Conservation (phyloP, 305 asterid species). For the Coffea humblotiana region DNA sequence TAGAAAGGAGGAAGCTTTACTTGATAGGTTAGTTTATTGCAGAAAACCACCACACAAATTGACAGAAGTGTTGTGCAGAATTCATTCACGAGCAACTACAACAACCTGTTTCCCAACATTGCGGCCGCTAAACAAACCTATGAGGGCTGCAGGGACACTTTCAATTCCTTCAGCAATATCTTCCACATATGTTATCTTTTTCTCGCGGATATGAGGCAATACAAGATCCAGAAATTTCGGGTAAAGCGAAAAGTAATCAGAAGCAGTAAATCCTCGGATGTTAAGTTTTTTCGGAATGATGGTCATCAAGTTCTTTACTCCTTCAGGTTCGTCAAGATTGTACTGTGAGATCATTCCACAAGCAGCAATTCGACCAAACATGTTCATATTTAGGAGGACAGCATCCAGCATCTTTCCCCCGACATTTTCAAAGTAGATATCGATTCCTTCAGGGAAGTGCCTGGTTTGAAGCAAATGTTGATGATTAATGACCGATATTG, state of each 20-base stretch:
- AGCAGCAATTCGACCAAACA: not conserved
- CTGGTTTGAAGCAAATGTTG: no score
- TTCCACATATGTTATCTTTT: not conserved
- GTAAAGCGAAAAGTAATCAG: not conserved
- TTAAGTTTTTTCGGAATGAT: not conserved
- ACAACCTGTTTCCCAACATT: no score
- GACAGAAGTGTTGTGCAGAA: no score
- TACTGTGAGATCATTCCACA: not conserved
- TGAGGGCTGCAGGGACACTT: not conserved
- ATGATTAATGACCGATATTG: no score
- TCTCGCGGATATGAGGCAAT: not conserved
- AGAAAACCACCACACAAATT: no score
- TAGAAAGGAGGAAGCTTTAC: no score
- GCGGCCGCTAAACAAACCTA: not conserved
- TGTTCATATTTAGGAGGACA: not conserved
- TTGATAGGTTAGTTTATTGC: no score
- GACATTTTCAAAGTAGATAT: conserved; percentile 14
- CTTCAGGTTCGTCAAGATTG: conserved; percentile 1
- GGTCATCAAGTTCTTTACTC: not conserved
- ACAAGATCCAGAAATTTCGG: not conserved
- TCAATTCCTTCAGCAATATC: not conserved
- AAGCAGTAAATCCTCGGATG: not conserved
- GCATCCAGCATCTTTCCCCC: not conserved
- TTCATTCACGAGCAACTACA: not conserved
- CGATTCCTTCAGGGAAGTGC: conserved; percentile 16